Percentiles rank a stretch among this genome's conserved stretches.
Conservation (phyloP, 805 yeast species). For the Metschnikowia gelsemii region DNA sequence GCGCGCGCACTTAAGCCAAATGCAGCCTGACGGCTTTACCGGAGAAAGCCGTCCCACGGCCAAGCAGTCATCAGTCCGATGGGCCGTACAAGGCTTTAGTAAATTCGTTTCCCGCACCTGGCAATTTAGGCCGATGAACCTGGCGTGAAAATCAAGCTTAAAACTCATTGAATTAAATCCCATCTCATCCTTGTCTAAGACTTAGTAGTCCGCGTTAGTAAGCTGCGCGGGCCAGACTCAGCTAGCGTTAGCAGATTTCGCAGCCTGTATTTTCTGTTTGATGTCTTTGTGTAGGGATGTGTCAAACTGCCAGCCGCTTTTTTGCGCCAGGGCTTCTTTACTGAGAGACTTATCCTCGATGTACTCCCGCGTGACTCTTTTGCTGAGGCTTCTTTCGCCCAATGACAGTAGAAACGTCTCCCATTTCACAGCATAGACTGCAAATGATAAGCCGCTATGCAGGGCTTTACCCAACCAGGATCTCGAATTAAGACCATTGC, state of each 20-base stretch:
- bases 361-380: constrained; percentile 29
- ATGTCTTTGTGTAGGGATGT: neutral
- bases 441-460: constrained; percentile 80
- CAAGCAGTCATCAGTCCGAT: too few species aligned
- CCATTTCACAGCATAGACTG: constrained; percentile 58
- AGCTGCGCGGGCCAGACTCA: too few species aligned
- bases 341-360: constrained; percentile 23
- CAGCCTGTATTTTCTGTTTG: neutral
- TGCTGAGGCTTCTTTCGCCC: constrained; percentile 30
- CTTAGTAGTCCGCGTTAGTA: too few species aligned
- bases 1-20: too few species aligned
- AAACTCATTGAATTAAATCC: too few species aligned
- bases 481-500: constrained; percentile 72
- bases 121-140: too few species aligned
- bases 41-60: too few species aligned
- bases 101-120: too few species aligned
- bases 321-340: constrained; percentile 18
- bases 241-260: neutral
- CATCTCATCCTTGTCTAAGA: too few species aligned
- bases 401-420: constrained; percentile 33
- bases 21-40: too few species aligned
- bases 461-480: constrained; percentile 53
- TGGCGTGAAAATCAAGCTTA: too few species aligned
- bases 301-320: constrained; percentile 36
- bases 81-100: too few species aligned